These are phyloP conservation scores for Ascochyta fabae DNA, from an alignment of 2,329 filamentous ascomycete genomes.

Conservation along the genomic window DNA sequence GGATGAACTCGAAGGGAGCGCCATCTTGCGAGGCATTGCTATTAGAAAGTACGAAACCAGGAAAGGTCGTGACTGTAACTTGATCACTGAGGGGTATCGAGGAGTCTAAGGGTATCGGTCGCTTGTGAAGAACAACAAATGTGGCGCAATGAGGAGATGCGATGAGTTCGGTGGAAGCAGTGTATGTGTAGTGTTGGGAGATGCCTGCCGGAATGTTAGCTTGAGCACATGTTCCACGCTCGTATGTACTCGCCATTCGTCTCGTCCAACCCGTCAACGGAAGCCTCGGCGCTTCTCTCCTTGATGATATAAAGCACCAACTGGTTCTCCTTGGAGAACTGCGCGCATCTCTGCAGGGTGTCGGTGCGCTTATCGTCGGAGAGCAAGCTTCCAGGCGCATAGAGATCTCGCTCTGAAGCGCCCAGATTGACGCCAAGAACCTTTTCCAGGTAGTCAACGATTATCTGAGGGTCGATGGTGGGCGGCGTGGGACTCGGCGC, in stretches of 20 bases:
- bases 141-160: slow-evolving; percentile 80
- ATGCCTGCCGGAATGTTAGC: slow-evolving; percentile 53
- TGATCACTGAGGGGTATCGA: slow-evolving; percentile 82
- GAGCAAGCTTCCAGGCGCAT: slow-evolving; percentile 81
- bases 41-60: slow-evolving; percentile 76
- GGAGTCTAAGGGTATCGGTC: slow-evolving; percentile 85
- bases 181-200: slow-evolving; percentile 70
- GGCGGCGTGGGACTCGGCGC: slow-evolving; percentile 47
- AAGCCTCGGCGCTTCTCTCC: slow-evolving; percentile 64
- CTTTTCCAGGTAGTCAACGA: slow-evolving; percentile 57
- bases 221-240: slow-evolving; percentile 15
- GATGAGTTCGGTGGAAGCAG: slow-evolving; percentile 80
- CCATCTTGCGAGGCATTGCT: slow-evolving; percentile 73
- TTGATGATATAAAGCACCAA: slow-evolving; percentile 91
- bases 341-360: slow-evolving; percentile 83
- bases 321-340: slow-evolving; percentile 88
- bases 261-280: slow-evolving; percentile 39
- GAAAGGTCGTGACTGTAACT: slow-evolving; percentile 91
- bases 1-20: slow-evolving; percentile 90
- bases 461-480: slow-evolving; percentile 54
- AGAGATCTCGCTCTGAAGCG: slow-evolving; percentile 74
- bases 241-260: slow-evolving; percentile 37
- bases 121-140: slow-evolving; percentile 89
- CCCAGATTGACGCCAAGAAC: slow-evolving; percentile 58
- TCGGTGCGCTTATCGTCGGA: slow-evolving; percentile 75